phyloP scores from a whole-genome alignment of 164 flowering plant genomes.

The Vitis cinerea region DNA sequence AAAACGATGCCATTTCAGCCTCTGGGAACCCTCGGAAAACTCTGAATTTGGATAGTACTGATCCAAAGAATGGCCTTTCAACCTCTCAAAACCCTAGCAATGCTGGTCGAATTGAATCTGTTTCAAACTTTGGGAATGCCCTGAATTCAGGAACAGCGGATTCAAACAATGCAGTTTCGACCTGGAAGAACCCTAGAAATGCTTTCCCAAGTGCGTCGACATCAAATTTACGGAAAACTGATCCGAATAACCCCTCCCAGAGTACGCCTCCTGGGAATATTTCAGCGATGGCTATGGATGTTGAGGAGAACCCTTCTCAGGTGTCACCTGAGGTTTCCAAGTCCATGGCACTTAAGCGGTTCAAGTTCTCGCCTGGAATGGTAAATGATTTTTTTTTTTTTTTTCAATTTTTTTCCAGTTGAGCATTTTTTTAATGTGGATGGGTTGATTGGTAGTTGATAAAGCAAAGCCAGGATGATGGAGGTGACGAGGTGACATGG shows the following conservation, averaged over 20 bases:
- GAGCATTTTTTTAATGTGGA: not conserved
- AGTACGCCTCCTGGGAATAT: constrained; percentile 30
- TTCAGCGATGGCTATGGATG: constrained; percentile 8
- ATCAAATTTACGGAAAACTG: not conserved
- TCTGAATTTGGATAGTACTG: not conserved
- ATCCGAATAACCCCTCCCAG: constrained; percentile 17
- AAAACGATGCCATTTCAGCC: not conserved
- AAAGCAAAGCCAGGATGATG: constrained; percentile 95
- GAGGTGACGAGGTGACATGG: constrained; percentile 91
- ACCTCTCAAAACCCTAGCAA: not conserved
- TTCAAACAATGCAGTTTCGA: not conserved
- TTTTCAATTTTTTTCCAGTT: not conserved
- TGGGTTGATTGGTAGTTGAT: constrained; percentile 47
- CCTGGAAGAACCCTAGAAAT: not conserved
- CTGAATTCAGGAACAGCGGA: not conserved
- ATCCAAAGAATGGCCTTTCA: too few relatives aligned
- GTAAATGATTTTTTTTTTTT: constrained; percentile 28
- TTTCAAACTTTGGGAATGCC: not conserved
- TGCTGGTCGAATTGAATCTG: not conserved
- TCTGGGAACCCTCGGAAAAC: not conserved
- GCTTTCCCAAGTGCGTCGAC: not conserved
- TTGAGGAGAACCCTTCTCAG: constrained; percentile 27
- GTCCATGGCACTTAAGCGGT: constrained; percentile 48
- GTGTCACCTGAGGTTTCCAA: constrained; percentile 60
- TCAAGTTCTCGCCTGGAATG: constrained; percentile 94